A percentile compares a stretch with the other conserved stretches of the same genome.
These are phyloP conservation scores for Dactylellina haptotyla DNA, from an alignment of 2,329 filamentous ascomycete genomes.

Conservation along the genomic window DNA sequence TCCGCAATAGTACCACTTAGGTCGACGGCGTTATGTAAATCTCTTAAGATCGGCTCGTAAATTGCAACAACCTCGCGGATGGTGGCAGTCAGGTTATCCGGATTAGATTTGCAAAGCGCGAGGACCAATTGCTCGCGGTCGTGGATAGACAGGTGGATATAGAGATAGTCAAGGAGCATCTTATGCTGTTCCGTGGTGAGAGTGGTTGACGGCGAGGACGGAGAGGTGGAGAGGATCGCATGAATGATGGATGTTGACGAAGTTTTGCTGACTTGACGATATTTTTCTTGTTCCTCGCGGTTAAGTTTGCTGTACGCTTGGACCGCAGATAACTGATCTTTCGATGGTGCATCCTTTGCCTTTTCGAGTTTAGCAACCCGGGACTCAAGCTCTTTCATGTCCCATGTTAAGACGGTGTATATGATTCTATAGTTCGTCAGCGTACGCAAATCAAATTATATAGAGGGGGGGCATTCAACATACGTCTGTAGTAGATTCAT, in stretches of 20 bases:
- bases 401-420: constrained; percentile 77
- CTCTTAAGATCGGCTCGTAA: constrained; percentile 78
- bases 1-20: constrained; percentile 75
- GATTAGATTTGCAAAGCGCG: constrained; percentile 73
- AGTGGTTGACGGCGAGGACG: constrained; percentile 62
- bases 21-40: constrained; percentile 76
- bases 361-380: constrained; percentile 73
- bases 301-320: constrained; percentile 68
- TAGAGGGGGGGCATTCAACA: neutral
- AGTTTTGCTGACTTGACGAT: constrained; percentile 67
- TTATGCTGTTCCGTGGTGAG: constrained; percentile 72
- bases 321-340: constrained; percentile 71
- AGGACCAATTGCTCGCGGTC: constrained; percentile 77
- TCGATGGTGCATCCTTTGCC: constrained; percentile 68
- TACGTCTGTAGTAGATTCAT: constrained; percentile 79
- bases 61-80: constrained; percentile 73
- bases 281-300: constrained; percentile 69
- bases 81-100: constrained; percentile 77
- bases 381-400: constrained; percentile 75
- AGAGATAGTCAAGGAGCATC: constrained; percentile 75
- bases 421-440: constrained; percentile 69
- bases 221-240: constrained; percentile 70
- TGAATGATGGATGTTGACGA: constrained; percentile 70
- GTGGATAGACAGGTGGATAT: constrained; percentile 74
- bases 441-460: neutral